Base-by-base conservation (phyloP, 1,284 basidiomycete species). In the Cryptococcus wingfieldii region DNA sequence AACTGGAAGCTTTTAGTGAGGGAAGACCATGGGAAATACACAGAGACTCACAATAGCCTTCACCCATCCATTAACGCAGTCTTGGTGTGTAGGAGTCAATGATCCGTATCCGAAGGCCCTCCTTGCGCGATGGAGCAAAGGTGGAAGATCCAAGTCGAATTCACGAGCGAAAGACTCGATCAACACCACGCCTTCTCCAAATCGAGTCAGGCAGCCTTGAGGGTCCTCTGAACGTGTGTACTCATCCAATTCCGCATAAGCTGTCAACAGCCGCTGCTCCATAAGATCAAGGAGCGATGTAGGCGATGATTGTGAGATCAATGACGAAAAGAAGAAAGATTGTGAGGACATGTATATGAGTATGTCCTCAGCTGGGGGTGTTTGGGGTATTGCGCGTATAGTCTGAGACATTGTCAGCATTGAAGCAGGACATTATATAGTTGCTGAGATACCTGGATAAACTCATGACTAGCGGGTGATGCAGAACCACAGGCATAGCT, bases 171-270 rank as follows among this genome's bases (percentile, higher is more conserved):
- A 75, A 71, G 19, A 69, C 49, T 78, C 68, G 4, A 72, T 58
- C 9, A 78, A 62, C 4, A 75, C 55, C 1, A 78, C 69, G 5
- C 75, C 67, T n/a, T 67, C 67, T 0, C 78, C 78, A 53, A 73
- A 79, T 4, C 69, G 66, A 8, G 67, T 72, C 45, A 76, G 59
- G 28, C 62, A 63, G 5, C 69, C 69, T 55, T 76, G 75, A 2
- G 76, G 76, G 60, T 77, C 74, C 38, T 76, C 72, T 18, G 62
- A 50, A 12, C 66, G 58, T 6, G 58, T 53, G 0, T 53, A 47
- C 13, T 62, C 54, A 41, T 75, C 70, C 41, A 69, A 61, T 25
- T 69, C 59, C 9, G 18, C 28, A 46, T 23, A 28, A 10, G 18
- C 44, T 10, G 8, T 16, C 6, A 75, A 51, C 16, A 72, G 60